Evolutionary conservation across 23 red algal genomes (phyloP), one percentile per base, ranked within the genome.

Genomic region (Gracilariopsis chorda): DNA sequence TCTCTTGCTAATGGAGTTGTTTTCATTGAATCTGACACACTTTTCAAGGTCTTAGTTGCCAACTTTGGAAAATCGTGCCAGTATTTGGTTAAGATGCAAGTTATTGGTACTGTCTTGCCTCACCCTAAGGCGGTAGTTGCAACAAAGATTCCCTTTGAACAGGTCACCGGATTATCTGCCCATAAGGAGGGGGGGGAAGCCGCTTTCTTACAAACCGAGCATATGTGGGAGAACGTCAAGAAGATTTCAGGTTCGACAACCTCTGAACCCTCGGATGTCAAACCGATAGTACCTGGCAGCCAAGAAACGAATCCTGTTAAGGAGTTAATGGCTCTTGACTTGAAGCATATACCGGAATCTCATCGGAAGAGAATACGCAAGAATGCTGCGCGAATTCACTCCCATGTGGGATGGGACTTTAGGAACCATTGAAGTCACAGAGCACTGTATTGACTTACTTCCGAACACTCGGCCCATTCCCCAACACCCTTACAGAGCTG

Each of bases 401-500:
- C 16, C 20, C 3, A 87, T 87, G 30, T 73, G 0, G 83, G 53
- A 2, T 46, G 60, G 0, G 3, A 41, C 59, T 4, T 47, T 88
- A 3, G 84, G 84, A 8, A 14, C 35, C 16, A 88, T 88, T 29
- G 4, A 13, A 28, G 46, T 30, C 0, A 53, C 46, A 21, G 68
- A 88, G 43, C 67, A 77, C 28, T 23, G n/a, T 57, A 78, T 78
- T 58, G 84, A 88, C 48, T 29, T 88, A 12, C 56, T 78, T 17
- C 69, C 64, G 35, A 3, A 48, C 4, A 44, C 84, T 7, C 67
- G 68, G 14, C 84, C 67, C 7, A 16, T 4, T 10, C 4, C 47
- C 1, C 42, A 27, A 30, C 65, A 53, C 64, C 65, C 84, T 0
- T 77, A 88, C 65, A 33, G 65, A 20, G 68, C 67, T 17, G 68